Evolutionary conservation across 257 asterid genomes (phyloP).

Genomic region (Capsicum rhomboideum): DNA sequence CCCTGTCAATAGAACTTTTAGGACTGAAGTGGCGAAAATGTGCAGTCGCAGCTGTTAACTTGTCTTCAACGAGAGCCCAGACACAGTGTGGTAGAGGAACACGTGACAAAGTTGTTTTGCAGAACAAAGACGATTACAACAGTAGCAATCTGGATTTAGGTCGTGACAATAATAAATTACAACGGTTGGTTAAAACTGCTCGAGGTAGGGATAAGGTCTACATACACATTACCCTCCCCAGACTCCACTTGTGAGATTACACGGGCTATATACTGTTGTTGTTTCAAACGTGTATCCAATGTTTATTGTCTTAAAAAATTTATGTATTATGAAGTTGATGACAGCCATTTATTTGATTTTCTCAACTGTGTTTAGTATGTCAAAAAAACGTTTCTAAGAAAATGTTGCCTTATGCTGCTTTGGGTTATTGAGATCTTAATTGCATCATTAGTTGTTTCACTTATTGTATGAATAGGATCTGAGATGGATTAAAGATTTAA

Average conservation of each 20-base stretch:
- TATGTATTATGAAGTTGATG: neutral
- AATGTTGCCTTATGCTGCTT: neutral
- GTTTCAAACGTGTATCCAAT: no score
- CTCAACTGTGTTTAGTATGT: neutral
- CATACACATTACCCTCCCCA: no score
- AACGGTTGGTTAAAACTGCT: neutral
- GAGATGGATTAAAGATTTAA: no score
- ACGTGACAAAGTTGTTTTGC: neutral
- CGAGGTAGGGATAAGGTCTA: no score
- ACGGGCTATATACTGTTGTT: no score
- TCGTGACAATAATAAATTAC: neutral
- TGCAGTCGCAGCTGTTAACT: neutral
- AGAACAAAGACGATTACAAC: neutral
- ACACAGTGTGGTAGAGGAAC: neutral
- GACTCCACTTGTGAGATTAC: no score
- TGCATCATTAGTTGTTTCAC: no score
- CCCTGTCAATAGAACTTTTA: neutral
- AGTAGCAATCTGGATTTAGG: neutral
- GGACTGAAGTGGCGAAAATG: neutral
- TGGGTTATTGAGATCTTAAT: no score
- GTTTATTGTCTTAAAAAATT: neutral
- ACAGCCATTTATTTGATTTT: neutral
- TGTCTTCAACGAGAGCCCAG: neutral
- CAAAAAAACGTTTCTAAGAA: neutral
- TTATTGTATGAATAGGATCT: no score